phyloP scores from a whole-genome alignment of 768 basidiomycete genomes.

The Naganishia friedmannii region DNA sequence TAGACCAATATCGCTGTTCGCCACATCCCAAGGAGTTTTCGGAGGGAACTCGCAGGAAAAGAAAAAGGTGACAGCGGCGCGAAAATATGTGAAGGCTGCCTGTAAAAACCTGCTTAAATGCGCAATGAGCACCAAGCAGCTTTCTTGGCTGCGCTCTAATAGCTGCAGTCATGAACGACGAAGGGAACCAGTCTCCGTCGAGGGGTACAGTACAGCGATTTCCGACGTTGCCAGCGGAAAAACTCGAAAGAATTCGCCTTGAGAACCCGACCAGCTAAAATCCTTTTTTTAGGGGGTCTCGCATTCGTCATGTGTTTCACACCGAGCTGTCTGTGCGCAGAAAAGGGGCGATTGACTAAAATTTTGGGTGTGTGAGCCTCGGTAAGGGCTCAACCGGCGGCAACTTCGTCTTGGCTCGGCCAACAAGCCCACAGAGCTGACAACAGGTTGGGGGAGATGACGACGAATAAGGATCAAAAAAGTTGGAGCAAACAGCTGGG shows the following conservation, averaged over 20 bases:
- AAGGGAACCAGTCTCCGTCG: neutral
- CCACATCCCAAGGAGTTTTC: too few species aligned
- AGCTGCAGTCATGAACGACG: too few species aligned
- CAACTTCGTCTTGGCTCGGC: slow-evolving; percentile 6
- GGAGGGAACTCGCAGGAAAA: too few species aligned
- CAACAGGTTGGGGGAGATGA: neutral
- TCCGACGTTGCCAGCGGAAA: neutral
- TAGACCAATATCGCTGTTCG: too few species aligned
- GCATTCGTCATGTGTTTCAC: slow-evolving; percentile 11
- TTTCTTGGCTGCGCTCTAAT: neutral
- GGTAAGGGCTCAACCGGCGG: neutral
- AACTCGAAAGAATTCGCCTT: slow-evolving; percentile 3
- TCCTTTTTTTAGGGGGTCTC: slow-evolving; percentile 1
- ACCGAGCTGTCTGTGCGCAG: neutral
- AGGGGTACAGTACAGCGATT: slow-evolving; percentile 1
- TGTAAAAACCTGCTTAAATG: neutral
- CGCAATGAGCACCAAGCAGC: neutral
- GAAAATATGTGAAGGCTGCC: neutral
- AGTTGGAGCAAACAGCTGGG: neutral
- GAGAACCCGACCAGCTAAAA: neutral
- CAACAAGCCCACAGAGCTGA: neutral
- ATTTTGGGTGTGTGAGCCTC: neutral
- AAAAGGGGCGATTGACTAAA: slow-evolving; percentile 17
- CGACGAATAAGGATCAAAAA: neutral
- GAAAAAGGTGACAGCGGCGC: neutral